Evolutionary conservation across 2,329 filamentous ascomycete species (phyloP).

Genomic region (Verticillium klebahnii): DNA sequence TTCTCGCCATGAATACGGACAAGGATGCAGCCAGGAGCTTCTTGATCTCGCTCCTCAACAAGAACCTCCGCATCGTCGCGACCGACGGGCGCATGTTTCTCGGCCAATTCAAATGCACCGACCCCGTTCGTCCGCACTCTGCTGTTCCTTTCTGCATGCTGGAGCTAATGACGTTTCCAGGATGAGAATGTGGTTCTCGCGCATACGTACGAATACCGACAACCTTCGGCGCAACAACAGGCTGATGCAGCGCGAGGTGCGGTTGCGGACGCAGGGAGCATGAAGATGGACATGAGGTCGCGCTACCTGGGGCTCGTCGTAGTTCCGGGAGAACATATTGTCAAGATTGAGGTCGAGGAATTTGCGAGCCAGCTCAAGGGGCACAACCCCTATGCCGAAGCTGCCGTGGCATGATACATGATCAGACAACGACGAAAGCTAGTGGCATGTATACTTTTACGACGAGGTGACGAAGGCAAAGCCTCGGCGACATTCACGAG

Average conservation of each 20-base stretch:
- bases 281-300: conserved; percentile 71
- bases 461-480: not conserved
- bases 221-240: conserved; percentile 52
- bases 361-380: conserved; percentile 50
- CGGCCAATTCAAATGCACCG: conserved; percentile 90
- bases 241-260: conserved; percentile 28
- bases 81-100: conserved; percentile 85
- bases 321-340: conserved; percentile 80
- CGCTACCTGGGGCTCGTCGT: conserved; percentile 87
- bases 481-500: not conserved
- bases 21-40: conserved; percentile 50
- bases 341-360: conserved; percentile 84
- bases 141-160: not conserved
- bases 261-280: conserved; percentile 29
- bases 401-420: not conserved
- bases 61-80: conserved; percentile 72
- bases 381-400: conserved; percentile 6
- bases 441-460: not conserved
- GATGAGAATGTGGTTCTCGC: conserved; percentile 85
- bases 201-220: conserved; percentile 84
- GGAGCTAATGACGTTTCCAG: conserved; percentile 37
- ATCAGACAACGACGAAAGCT: not conserved
- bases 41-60: conserved; percentile 66
- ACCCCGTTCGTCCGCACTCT: conserved; percentile 58
- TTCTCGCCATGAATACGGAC: conserved; percentile 30